Evolutionary conservation across 2,329 filamentous ascomycete species (phyloP).

Genomic region (Hypocrella siamensis): DNA sequence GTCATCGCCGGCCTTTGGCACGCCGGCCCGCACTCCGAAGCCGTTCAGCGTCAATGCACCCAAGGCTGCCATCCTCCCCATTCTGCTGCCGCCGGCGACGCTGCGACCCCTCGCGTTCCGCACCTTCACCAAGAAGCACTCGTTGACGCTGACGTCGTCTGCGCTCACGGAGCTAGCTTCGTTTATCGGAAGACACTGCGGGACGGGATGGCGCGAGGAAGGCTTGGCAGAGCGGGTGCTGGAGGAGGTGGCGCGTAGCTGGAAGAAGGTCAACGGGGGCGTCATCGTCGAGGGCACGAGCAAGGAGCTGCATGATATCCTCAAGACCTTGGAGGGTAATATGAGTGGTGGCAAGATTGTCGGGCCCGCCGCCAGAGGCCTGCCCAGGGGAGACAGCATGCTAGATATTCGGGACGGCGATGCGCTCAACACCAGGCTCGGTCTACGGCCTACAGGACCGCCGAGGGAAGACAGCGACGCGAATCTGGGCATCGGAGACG

Average conservation of each 20-base stretch:
- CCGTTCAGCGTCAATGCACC: conserved; percentile 39
- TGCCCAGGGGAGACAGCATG: conserved; percentile 43
- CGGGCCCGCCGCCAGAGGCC: conserved; percentile 27
- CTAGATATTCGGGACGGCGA: conserved; percentile 41
- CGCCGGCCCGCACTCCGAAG: conserved; percentile 64
- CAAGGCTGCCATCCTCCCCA: conserved; percentile 61
- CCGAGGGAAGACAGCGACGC: conserved; percentile 45
- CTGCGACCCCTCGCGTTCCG: conserved; percentile 84
- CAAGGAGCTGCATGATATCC: conserved; percentile 62
- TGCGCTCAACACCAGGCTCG: conserved; percentile 37
- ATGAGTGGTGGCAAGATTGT: conserved; percentile 73
- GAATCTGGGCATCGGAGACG: conserved; percentile 46
- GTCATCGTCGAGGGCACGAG: conserved; percentile 80
- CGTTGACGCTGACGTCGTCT: conserved; percentile 76
- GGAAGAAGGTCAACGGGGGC: conserved; percentile 80
- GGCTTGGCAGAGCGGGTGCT: conserved; percentile 83
- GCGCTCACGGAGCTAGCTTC: conserved; percentile 71
- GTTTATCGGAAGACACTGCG: conserved; percentile 88
- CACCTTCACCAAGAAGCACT: conserved; percentile 95
- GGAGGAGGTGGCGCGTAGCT: conserved; percentile 78
- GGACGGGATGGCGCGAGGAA: conserved; percentile 91
- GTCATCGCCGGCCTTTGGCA: conserved; percentile 81
- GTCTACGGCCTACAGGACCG: conserved; percentile 28
- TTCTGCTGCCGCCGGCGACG: conserved; percentile 74
- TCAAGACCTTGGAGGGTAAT: conserved; percentile 70